Evolutionary conservation across 2,329 filamentous ascomycete species (phyloP), one percentile per base, ranked within the genome.

Genomic region (Calonectria montana): DNA sequence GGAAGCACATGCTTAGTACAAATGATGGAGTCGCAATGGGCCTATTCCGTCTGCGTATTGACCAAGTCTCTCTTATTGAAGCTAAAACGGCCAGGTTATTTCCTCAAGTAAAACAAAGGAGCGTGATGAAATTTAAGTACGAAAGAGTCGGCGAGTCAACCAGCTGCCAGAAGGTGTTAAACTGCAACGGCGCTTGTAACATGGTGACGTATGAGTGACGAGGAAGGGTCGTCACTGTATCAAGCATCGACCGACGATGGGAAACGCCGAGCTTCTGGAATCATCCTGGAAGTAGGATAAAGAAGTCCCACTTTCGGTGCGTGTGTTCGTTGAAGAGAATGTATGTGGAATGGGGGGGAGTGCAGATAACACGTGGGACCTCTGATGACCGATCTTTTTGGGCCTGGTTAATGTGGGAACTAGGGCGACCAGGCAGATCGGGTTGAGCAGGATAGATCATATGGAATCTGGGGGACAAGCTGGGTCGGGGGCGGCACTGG

Each of bases 151-250:
- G n/a, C n/a, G 4, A 59, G n/a, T 9, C 3, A 27, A 15, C 21
- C 31, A 7, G 21, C 39, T 29, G 25, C 29, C 25, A 16, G 6
- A 18, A 43, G 64, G 18, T 18, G 39, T 66, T 27, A 23, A 57
- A 23, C n/a, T 21, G n/a, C 47, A 21, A 55, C 10, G 21, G 21
- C 37, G 10, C 23, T 25, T 27, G 27, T 7, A 45, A 13, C 37
- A 15, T 2, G 16, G 39, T 77, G 76, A 77, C 76, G 76, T 78
- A 76, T 71, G 31, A 57, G 59, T 76, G 55, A 75, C 64, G 70
- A 67, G 7, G 21, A 15, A 39, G 8, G 39, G 25, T 61, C 35
- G 37, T 70, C 23, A 67, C 35, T 31, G 47, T 45, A 27, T 16
- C 16, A 62, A n/a, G 31, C 16, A 39, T 23, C 39, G 5, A 18